Percentiles rank a stretch among this genome's conserved stretches.
These are phyloP conservation scores for Mucor piriformis DNA, from an alignment of 371 early-diverging fungal species.

Conservation along the genomic window DNA sequence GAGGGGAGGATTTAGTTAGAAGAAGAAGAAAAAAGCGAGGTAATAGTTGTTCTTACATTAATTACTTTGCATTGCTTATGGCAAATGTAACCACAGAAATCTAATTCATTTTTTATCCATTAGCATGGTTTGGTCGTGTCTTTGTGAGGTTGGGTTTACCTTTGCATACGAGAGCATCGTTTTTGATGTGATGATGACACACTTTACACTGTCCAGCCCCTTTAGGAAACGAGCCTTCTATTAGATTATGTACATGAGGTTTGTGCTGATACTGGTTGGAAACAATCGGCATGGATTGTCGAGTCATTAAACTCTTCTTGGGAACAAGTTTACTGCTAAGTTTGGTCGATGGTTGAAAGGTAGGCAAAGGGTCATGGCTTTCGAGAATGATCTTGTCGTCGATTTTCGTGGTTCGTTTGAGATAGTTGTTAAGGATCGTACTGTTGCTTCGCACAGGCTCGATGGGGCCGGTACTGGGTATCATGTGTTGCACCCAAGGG, in stretches of 20 bases:
- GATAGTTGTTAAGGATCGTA: constrained; percentile 2
- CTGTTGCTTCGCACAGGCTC: neutral
- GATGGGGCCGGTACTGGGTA: neutral
- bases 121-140: too few species aligned
- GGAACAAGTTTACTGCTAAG: neutral
- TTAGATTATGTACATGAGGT: constrained; percentile 34
- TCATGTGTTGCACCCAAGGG: constrained; percentile 61
- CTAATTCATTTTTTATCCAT: too few species aligned
- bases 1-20: neutral
- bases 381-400: neutral
- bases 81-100: constrained; percentile 44
- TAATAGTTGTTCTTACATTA: too few species aligned
- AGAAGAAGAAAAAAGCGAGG: too few species aligned
- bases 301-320: neutral
- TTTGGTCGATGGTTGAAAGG: neutral
- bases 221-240: constrained; percentile 52
- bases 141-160: too few species aligned
- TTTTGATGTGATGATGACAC: constrained; percentile 39
- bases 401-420: neutral
- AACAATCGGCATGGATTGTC: constrained; percentile 13
- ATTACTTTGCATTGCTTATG: constrained; percentile 43
- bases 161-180: constrained; percentile 30
- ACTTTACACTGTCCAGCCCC: constrained; percentile 43
- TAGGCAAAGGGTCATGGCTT: neutral
- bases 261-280: neutral